Conservation (phyloP, 164 flowering plant species). For the Tetrastigma voinierianum region DNA sequence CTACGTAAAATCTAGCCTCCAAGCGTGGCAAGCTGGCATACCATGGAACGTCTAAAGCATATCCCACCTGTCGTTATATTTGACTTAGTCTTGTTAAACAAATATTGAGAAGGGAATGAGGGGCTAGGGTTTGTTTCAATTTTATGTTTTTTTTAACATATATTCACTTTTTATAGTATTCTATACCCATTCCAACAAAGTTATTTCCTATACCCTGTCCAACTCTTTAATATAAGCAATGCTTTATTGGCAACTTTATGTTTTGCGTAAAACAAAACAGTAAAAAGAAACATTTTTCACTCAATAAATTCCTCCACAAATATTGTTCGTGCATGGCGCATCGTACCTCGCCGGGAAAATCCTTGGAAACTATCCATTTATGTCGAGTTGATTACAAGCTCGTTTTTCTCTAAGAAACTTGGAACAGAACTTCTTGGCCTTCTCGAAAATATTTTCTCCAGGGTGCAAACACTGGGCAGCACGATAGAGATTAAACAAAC, state of each 20-base stretch:
- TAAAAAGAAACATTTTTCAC: too few species aligned
- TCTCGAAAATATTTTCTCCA: conserved; percentile 62
- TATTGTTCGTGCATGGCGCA: too few species aligned
- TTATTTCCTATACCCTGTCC: too few species aligned
- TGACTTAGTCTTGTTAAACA: too few species aligned
- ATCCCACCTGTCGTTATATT: conserved; percentile 51
- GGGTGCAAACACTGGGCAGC: conserved; percentile 74
- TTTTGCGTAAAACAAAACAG: neutral
- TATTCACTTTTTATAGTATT: too few species aligned
- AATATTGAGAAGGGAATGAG: too few species aligned
- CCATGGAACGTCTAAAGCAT: conserved; percentile 81
- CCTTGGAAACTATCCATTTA: conserved; percentile 89
- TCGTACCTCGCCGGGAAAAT: conserved; percentile 84
- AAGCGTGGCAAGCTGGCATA: conserved; percentile 78
- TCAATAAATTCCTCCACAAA: too few species aligned
- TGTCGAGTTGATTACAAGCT: conserved; percentile 57
- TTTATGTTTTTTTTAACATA: neutral
- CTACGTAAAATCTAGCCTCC: conserved; percentile 77
- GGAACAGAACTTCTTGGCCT: conserved; percentile 56
- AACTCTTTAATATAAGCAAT: too few species aligned
- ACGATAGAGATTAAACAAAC: conserved; percentile 72
- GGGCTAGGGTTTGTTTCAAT: too few species aligned
- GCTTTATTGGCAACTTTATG: too few species aligned
- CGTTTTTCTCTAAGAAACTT: conserved; percentile 59
- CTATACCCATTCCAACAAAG: too few species aligned